Evolutionary conservation across 1,284 basidiomycete species (phyloP), one percentile per base, ranked within the genome.

Genomic region (Calocybe gambosa): DNA sequence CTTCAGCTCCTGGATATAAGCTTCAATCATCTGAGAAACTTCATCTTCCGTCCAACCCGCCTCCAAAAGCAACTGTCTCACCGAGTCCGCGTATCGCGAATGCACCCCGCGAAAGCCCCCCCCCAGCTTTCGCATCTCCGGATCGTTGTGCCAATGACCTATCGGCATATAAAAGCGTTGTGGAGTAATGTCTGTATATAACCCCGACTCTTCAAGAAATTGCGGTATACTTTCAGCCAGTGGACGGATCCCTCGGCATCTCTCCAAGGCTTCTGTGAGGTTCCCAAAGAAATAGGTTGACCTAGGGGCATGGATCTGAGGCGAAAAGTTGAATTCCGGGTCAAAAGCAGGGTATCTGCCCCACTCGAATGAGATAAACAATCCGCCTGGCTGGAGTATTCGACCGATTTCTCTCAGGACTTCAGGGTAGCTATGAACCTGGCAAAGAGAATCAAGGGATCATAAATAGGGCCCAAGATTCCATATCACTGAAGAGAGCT

Each of bases 331-430:
- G 56, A 31, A n/a, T 37, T 31, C 43, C 37, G 66, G 68, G 53
- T 64, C 64, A 58, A 82, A 69, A 9, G 63, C 52, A 3, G 77
- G 65, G 39, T 55, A 62, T 31, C 68, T 66, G 26, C 65, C 65
- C 70, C 80, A 77, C 62, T 89, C 85, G 37, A 72, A 73, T 3
- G 80, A 78, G 13, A 84, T 57, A 59, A 86, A 80, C 12, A 87
- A 62, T 1, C 84, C 84, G 21, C 77, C 78, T 2, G 76, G 75
- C 35, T 78, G 74, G 13, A 87, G 65, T 40, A 86, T 65, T 25
- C 85, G 75, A 7, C 69, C 70, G 13, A 73, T 70, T 59, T 87
- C 81, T 20, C 61, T 58, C 23, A 86, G 56, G 48, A 86, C 62
- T 25, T 55, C 58, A 10, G 62, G 62, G 55, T 78, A 84, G 56